A percentile compares a stretch with the other conserved stretches of the same genome.
These are phyloP conservation scores for Blastocystis sp. DNA, from an alignment of 352 stramenopile genomes.

Conservation along the genomic window DNA sequence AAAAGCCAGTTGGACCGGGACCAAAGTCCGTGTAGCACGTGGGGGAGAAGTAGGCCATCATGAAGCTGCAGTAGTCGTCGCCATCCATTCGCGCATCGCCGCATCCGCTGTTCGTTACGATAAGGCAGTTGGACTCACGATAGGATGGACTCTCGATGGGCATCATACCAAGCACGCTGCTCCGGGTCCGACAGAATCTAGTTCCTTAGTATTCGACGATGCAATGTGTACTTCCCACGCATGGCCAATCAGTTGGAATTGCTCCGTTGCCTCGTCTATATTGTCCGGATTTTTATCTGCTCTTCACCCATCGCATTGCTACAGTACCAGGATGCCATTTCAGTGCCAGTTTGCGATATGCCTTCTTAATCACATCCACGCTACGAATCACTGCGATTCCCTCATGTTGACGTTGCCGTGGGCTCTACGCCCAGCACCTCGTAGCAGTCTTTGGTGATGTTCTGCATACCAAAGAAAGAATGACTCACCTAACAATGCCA, in stretches of 20 bases:
- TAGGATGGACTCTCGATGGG: conserved; percentile 83
- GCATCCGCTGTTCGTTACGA: conserved; percentile 22
- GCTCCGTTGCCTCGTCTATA: conserved; percentile 79
- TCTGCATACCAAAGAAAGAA: neutral
- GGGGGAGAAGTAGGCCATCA: conserved; percentile 77
- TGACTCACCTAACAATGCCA: neutral
- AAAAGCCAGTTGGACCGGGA: conserved; percentile 78
- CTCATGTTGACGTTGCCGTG: conserved; percentile 74
- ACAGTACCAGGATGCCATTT: conserved; percentile 82
- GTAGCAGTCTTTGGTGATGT: conserved; percentile 80
- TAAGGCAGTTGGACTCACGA: conserved; percentile 71
- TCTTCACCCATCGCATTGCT: neutral
- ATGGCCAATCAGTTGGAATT: conserved; percentile 86
- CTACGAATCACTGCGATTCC: neutral
- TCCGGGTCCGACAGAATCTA: conserved; percentile 72
- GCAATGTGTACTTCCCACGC: conserved; percentile 84
- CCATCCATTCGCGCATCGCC: conserved; percentile 71
- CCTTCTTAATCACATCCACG: conserved; percentile 82
- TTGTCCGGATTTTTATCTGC: conserved; percentile 87
- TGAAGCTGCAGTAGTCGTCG: conserved; percentile 75
- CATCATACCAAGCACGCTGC: conserved; percentile 83
- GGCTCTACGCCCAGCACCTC: conserved; percentile 80
- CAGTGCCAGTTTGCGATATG: conserved; percentile 89
- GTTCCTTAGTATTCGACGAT: conserved; percentile 67
- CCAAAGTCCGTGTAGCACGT: conserved; percentile 79